Evolutionary conservation across 2,329 filamentous ascomycete genomes (phyloP).

Genomic region (Paraphoma sp.): DNA sequence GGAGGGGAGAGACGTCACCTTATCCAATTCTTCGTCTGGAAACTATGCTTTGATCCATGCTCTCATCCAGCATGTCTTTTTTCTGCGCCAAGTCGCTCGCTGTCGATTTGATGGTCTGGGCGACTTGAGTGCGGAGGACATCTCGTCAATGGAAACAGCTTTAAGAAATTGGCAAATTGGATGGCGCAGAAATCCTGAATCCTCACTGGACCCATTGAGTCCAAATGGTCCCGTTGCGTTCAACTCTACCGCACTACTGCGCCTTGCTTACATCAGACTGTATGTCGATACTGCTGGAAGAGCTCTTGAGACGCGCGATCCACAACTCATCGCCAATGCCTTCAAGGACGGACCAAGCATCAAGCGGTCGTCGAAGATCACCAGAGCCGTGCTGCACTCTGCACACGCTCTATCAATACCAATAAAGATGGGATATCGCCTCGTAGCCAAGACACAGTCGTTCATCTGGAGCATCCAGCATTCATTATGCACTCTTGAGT

Average conservation of each 20-base stretch:
- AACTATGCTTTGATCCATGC: slow-evolving; percentile 77
- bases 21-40: slow-evolving; percentile 52
- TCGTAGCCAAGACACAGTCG: slow-evolving; percentile 48
- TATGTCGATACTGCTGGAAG: slow-evolving; percentile 71
- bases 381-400: slow-evolving; percentile 70
- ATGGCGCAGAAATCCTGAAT: slow-evolving; percentile 51
- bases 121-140: slow-evolving; percentile 48
- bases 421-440: slow-evolving; percentile 59
- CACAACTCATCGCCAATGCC: slow-evolving; percentile 65
- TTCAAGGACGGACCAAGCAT: slow-evolving; percentile 66
- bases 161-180: slow-evolving; percentile 50
- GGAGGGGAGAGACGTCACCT: slow-evolving; percentile 39
- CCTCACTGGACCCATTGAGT: slow-evolving; percentile 57
- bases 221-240: slow-evolving; percentile 69
- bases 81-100: slow-evolving; percentile 63
- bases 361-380: slow-evolving; percentile 65
- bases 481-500: slow-evolving; percentile 48
- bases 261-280: slow-evolving; percentile 68
- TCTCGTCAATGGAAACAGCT: slow-evolving; percentile 52
- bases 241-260: slow-evolving; percentile 68
- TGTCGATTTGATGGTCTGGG: slow-evolving; percentile 41
- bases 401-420: slow-evolving; percentile 73
- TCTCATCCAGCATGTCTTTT: slow-evolving; percentile 74
- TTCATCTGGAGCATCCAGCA: slow-evolving; percentile 52
- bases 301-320: slow-evolving; percentile 70